Evolutionary conservation across 2,329 filamentous ascomycete genomes (phyloP).

Genomic region (Alternaria sp.): DNA sequence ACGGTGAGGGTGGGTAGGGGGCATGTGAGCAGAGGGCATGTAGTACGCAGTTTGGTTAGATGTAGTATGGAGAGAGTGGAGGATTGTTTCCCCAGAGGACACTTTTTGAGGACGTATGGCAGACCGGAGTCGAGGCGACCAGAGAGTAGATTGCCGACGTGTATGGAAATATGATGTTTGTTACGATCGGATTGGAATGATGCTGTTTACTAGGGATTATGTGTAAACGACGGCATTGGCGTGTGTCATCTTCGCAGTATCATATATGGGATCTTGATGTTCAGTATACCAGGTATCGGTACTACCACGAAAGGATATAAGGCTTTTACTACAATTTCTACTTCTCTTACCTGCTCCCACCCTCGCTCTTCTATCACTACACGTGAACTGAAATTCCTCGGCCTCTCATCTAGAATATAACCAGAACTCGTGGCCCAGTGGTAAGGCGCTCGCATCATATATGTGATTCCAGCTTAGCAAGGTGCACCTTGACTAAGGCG

Average conservation of each 20-base stretch:
- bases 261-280: too few relatives aligned
- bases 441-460: neutral
- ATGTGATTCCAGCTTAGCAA: neutral
- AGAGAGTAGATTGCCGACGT: neutral
- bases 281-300: too few relatives aligned
- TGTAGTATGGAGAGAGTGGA: constrained; percentile 7
- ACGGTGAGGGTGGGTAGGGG: constrained; percentile 7
- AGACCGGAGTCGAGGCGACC: constrained; percentile 1
- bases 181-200: neutral
- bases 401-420: accelerated
- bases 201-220: too few relatives aligned
- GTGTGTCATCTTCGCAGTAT: too few relatives aligned
- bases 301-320: too few relatives aligned
- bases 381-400: accelerated
- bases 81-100: constrained; percentile 6
- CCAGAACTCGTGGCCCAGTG: neutral
- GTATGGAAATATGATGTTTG: neutral
- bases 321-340: too few relatives aligned
- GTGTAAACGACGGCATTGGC: too few relatives aligned
- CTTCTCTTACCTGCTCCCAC: neutral
- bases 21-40: constrained; percentile 5
- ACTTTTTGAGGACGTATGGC: constrained; percentile 4
- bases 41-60: constrained; percentile 4
- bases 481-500: neutral
- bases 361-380: neutral